phyloP scores from a whole-genome alignment of 2,329 filamentous ascomycete species.

The Penicillium sp. region DNA sequence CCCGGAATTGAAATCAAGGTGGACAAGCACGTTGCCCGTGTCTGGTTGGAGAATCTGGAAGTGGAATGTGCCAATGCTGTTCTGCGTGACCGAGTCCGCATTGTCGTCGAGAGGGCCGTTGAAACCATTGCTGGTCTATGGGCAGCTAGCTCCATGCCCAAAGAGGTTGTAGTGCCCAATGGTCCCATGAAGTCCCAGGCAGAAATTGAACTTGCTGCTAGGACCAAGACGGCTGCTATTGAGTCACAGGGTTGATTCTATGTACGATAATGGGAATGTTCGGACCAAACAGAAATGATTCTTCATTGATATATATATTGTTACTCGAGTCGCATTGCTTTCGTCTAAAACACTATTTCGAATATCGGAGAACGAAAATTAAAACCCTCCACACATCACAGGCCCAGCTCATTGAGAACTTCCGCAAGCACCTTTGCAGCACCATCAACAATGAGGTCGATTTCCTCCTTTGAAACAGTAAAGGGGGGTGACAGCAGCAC shows the following conservation, averaged over 20 bases:
- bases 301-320: background rate
- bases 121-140: constrained; percentile 78
- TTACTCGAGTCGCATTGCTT: background rate
- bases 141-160: constrained; percentile 32
- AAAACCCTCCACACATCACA: background rate
- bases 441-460: constrained; percentile 56
- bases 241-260: constrained; percentile 25
- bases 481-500: constrained; percentile 69
- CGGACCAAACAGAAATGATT: background rate
- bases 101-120: constrained; percentile 84
- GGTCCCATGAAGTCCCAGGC: constrained; percentile 20
- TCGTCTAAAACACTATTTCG: background rate
- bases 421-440: constrained; percentile 51
- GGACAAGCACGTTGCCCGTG: constrained; percentile 80
- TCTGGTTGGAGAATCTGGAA: constrained; percentile 90
- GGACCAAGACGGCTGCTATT: constrained; percentile 23
- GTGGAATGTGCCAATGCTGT: constrained; percentile 81
- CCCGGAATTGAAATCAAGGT: constrained; percentile 84
- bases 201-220: constrained; percentile 16
- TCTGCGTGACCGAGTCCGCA: constrained; percentile 78
- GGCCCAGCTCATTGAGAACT: background rate
- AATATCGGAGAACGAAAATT: background rate
- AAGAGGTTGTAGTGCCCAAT: constrained; percentile 20
- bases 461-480: constrained; percentile 58
- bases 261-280: constrained; percentile 19